Evolutionary conservation across 208 protist genomes (phyloP), one percentile per base, ranked within the genome.

Genomic region (Wallacemonas rigidus): DNA sequence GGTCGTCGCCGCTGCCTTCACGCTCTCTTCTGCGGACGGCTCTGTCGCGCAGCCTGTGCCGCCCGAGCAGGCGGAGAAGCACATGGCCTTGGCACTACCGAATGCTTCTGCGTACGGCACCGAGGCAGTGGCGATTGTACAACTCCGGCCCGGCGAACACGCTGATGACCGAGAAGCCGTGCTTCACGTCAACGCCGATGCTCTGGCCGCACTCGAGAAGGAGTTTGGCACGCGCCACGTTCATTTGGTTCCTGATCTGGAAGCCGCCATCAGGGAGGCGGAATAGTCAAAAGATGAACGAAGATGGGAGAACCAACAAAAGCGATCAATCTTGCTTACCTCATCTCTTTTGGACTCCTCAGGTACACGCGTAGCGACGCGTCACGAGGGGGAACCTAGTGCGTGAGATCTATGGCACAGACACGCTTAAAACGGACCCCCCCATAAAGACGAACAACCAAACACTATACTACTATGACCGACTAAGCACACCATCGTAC

Each of bases 51-150:
- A 69, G 44, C 65, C 74, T 38, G 40, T 65, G 40, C 12, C 60
- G 9, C 15, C n/a, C 7, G 60, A 65, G 6, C 12, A 4, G 17
- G 77, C 76, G 1, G 54, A 84, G 41, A 73, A 76, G 17, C 78
- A 85, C 58, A 38, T 91, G 36, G 83, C 69, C 17, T 60, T 95
- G 15, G 89, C 89, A 12, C 85, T 91, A 63, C 81, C 77, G 12
- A 95, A 95, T 60, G 78, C 87, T 39, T 95, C 89, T 15, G 89
- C 90, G 5, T 95, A 95, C 74, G 89, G 89, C 50, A 81, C 76
- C 8, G 87, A 76, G 55, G 80, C 82, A 17, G 76, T 71, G 1
- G 87, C 78, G 54, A 70, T 94, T 7, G 85, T 80, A 17, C 86
- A 87, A 62, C 65, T 90, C 43, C 85, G 79, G 0, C 76, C 83